Base-by-base conservation (phyloP, 106 monocot species). In the Platanthera guangdongensis region DNA sequence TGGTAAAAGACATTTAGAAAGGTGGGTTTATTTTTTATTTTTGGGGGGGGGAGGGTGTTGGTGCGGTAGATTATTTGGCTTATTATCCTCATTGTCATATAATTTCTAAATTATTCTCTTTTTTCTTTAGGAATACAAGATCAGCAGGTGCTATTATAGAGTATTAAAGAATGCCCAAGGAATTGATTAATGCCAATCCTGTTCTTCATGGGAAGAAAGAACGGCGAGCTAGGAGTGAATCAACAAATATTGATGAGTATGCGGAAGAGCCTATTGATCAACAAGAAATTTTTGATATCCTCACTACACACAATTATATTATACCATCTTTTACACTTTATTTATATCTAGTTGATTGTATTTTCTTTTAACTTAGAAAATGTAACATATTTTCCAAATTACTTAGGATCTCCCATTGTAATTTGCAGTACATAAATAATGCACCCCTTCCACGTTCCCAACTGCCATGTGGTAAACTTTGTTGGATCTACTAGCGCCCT, bases 221-320 rank as follows among this genome's bases (percentile, higher is more conserved):
- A 74, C 75, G 92, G 11, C 84, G 82, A 1, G 30, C 73, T 48
- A 71, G 86, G 63, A 77, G 48, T 59, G 28, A 75, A 12, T 78
- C 84, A 7, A 22, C 67, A 52, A 62, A 74, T 14, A 74, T 47
- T 68, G 84, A 88, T 82, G 92, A 88, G 74, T 82, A 86, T 79
- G 86, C 86, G 0, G 88, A 78, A 71, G 92, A 92, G 76, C 67
- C 80, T 9, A 92, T 92, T 15, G 92, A 92, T 78, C 86, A 88
- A 57, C 88, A 55, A 54, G 92, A 92, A 83, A 88, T 92, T 84
- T 92, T 92, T 80, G 92, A 92, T 92, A 92, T 92, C 92, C 92
- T 88, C 25, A 47, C 25, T 7, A 50, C 21, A 22, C 70, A 14
- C 6, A 51, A 50, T 50, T n/a, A 72, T 9, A 72, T 72, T 51